phyloP scores from a whole-genome alignment of 331 rosid species.

The Spiraea crenata region DNA sequence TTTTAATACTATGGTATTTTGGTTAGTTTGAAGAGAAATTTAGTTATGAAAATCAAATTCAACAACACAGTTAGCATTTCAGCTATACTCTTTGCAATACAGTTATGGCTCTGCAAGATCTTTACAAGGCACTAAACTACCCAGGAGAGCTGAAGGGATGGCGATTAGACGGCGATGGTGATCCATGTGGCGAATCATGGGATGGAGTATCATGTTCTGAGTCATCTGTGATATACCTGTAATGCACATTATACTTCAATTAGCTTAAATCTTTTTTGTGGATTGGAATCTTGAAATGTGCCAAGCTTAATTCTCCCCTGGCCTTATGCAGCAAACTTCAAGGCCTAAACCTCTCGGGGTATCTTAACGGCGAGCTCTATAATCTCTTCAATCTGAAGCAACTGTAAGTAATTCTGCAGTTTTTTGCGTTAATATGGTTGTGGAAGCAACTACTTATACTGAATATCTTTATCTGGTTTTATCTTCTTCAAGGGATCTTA shows the following conservation, averaged over 20 bases:
- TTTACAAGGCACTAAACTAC: conserved; percentile 54
- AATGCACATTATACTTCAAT: conserved; percentile 20
- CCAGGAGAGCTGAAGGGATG: conserved; percentile 60
- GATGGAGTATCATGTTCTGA: conserved; percentile 74
- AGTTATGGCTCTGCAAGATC: conserved; percentile 62
- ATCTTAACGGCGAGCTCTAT: conserved; percentile 56
- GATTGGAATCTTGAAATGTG: neutral
- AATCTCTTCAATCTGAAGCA: conserved; percentile 65
- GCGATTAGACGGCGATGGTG: conserved; percentile 51
- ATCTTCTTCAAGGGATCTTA: conserved; percentile 55
- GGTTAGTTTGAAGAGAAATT: too few species aligned
- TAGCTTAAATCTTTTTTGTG: too few species aligned
- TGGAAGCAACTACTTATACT: neutral
- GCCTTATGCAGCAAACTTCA: conserved; percentile 54
- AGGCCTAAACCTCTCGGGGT: conserved; percentile 75
- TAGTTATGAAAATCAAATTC: too few species aligned
- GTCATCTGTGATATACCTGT: conserved; percentile 78
- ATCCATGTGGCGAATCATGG: conserved; percentile 91
- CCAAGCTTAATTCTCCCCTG: conserved; percentile 3
- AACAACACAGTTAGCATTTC: neutral
- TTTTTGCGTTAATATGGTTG: neutral
- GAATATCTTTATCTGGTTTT: conserved; percentile 27
- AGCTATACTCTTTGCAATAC: conserved; percentile 17
- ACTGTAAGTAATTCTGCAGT: conserved; percentile 46
- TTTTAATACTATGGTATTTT: too few species aligned